Conservation (phyloP, 1,139 yeast species). For the Pichia sp. region DNA sequence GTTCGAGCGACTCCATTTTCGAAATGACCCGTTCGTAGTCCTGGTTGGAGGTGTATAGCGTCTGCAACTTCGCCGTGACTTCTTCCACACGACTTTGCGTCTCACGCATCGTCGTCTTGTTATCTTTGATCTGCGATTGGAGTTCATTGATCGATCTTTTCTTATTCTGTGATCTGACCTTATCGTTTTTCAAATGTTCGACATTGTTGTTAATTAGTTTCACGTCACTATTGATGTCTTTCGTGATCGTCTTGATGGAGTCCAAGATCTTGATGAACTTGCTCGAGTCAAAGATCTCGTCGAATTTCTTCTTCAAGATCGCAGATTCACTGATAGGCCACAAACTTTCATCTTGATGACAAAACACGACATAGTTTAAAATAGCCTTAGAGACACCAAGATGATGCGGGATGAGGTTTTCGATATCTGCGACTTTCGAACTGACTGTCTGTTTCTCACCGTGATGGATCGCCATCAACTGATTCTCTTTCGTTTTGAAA, state of each 20-base stretch:
- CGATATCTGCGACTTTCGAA: constrained; percentile 84
- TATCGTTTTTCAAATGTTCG: constrained; percentile 70
- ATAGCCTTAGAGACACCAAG: constrained; percentile 89
- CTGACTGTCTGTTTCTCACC: constrained; percentile 76
- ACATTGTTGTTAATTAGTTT: constrained; percentile 77
- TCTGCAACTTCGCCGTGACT: constrained; percentile 59
- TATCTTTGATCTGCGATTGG: constrained; percentile 42
- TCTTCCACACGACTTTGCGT: constrained; percentile 50
- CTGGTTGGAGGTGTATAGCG: constrained; percentile 73
- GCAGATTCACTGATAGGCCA: constrained; percentile 98
- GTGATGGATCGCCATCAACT: constrained; percentile 57
- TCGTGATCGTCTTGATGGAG: constrained; percentile 68
- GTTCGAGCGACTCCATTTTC: constrained; percentile 56
- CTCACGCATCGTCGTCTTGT: constrained; percentile 47
- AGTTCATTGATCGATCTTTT: constrained; percentile 47
- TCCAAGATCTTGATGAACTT: constrained; percentile 92
- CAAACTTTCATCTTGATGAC: constrained; percentile 95
- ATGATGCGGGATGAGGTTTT: constrained; percentile 73
- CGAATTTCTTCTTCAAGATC: constrained; percentile 84
- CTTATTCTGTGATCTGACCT: constrained; percentile 66
- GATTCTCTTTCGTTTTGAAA: constrained; percentile 91
- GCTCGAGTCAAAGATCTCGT: constrained; percentile 94
- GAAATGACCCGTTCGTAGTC: constrained; percentile 74
- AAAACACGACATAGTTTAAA: constrained; percentile 88
- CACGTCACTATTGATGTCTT: constrained; percentile 74